Evolutionary conservation across 2,329 filamentous ascomycete genomes (phyloP), one percentile per base, ranked within the genome.

Genomic region (Fusarium begoniae): DNA sequence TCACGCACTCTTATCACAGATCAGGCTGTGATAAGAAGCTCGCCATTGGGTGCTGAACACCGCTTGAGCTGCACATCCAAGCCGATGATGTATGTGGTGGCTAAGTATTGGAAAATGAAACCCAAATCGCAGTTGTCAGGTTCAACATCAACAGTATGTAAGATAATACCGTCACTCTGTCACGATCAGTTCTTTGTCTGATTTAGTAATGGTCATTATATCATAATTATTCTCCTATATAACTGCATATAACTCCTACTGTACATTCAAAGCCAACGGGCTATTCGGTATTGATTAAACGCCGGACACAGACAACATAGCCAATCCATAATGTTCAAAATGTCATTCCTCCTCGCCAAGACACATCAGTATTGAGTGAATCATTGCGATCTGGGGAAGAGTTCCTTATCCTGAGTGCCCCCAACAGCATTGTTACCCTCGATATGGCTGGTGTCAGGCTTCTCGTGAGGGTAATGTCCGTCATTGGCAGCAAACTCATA

Each of bases 401-500:
- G 6, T 9, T 54, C 54, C 8, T 41, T 62, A 1, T 62, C 65
- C 17, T n/a, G 35, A 13, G 63, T 18, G 1, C 35, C 24, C 0
- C 35, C 6, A 2, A 41, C 32, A 35, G n/a, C 8, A 0, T 9
- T 18, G 15, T 40, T 26, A 0, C 50, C 59, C 37, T 75, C 73
- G 0, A 75, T 43, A 1, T 75, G 73, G 2, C 15, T 62, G 0
- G 61, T 8, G 4, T 74, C 70, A 5, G 73, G 73, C 48, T 75
- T 75, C 14, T 75, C 73, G 0, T 73, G 59, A 0, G 69, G 73
- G 7, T 75, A 75, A 5, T 75, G 9, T 2, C 72, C 73, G 32
- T 75, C 66, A 15, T 75, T 75, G 1, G 51, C 75, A 8, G 76
- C 74, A 54, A 81, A 79, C 22, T 78, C 75, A 43, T 82, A 82